These are phyloP conservation scores for Symbiodinium pilosum DNA, from an alignment of 73 alveolate genomes.

Conservation along the genomic window DNA sequence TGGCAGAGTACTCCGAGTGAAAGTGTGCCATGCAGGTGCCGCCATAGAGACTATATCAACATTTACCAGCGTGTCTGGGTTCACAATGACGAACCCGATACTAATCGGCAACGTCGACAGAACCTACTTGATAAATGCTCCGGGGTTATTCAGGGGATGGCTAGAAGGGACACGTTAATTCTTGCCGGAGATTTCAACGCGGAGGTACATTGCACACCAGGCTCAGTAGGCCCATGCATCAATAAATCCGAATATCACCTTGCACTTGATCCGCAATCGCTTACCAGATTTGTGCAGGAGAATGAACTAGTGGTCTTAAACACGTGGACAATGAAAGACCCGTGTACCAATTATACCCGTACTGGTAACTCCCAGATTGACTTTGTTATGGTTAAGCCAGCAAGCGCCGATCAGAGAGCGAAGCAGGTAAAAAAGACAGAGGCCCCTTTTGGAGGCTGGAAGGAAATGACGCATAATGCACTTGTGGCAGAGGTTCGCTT, in stretches of 20 bases:
- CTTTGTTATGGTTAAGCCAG: background rate
- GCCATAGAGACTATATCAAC: background rate
- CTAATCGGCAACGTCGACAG: background rate
- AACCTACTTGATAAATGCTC: background rate
- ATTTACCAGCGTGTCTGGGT: background rate
- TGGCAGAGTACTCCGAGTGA: background rate
- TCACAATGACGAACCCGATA: background rate
- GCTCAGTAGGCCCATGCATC: background rate
- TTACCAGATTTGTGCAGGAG: background rate
- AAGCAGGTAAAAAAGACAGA: background rate
- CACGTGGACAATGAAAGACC: background rate
- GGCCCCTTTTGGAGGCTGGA: background rate
- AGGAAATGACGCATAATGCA: background rate
- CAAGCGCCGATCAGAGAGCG: background rate
- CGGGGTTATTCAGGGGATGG: background rate
- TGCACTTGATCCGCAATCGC: background rate
- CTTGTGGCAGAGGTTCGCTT: background rate
- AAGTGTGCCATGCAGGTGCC: background rate
- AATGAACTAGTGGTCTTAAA: background rate
- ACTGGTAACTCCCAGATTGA: background rate
- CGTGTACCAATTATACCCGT: background rate
- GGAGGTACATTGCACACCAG: background rate
- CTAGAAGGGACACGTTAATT: background rate
- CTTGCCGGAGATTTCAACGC: background rate
- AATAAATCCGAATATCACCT: background rate